Conservation (phyloP, 768 basidiomycete species). For the Termitomyces sp. region DNA sequence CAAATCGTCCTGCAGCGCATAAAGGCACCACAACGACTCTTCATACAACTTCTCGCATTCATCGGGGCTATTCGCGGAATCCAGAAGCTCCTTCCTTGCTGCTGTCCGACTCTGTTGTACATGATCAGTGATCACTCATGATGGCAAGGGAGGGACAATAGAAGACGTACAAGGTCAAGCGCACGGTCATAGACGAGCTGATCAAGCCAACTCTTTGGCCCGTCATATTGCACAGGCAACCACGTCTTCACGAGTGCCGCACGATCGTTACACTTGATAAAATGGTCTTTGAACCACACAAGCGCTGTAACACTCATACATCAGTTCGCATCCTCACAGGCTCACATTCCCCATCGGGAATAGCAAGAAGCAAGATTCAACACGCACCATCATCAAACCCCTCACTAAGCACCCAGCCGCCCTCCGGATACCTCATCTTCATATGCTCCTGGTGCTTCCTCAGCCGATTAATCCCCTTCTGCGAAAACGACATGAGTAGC, state of each 20-base stretch:
- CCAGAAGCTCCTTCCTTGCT: slow-evolving; percentile 84
- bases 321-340: background rate
- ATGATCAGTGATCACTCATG: background rate
- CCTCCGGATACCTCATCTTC: slow-evolving; percentile 75
- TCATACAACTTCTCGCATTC: slow-evolving; percentile 95
- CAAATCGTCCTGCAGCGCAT: slow-evolving; percentile 86
- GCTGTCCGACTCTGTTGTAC: slow-evolving; percentile 77
- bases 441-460: slow-evolving; percentile 74
- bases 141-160: background rate
- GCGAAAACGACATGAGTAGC: slow-evolving; percentile 87
- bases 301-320: slow-evolving; percentile 45
- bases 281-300: slow-evolving; percentile 89
- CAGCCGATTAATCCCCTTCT: slow-evolving; percentile 86
- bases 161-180: slow-evolving; percentile 40
- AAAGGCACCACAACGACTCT: slow-evolving; percentile 90
- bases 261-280: slow-evolving; percentile 91
- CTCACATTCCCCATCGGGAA: background rate
- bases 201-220: slow-evolving; percentile 80
- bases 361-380: background rate
- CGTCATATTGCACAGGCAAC: slow-evolving; percentile 77
- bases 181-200: slow-evolving; percentile 92
- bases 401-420: slow-evolving; percentile 68
- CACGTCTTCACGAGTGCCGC: slow-evolving; percentile 85
- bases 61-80: slow-evolving; percentile 66
- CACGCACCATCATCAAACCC: slow-evolving; percentile 70